These are phyloP conservation scores for Theobroma cacao DNA, from an alignment of 345 rosid species.

Conservation along the genomic window DNA sequence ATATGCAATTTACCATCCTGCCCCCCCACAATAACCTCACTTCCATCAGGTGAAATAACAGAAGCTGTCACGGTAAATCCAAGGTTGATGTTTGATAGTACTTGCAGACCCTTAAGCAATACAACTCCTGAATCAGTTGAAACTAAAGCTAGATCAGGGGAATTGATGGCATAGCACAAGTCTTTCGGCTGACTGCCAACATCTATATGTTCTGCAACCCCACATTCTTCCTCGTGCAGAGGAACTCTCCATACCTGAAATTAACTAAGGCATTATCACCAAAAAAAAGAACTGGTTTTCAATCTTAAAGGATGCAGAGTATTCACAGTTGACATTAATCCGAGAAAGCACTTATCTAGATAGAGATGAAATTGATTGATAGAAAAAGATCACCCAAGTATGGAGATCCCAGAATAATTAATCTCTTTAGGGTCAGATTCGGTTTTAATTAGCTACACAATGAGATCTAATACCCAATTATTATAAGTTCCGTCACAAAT, in stretches of 20 bases:
- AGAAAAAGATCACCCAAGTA: background rate
- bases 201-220: constrained; percentile 45
- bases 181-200: constrained; percentile 60
- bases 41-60: constrained; percentile 62
- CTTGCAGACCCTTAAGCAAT: constrained; percentile 47
- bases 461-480: background rate
- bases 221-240: constrained; percentile 39
- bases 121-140: constrained; percentile 59
- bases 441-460: background rate
- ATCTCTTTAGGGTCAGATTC: background rate
- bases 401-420: background rate
- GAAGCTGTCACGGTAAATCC: constrained; percentile 61
- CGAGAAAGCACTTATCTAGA: background rate
- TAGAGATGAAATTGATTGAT: background rate
- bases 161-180: constrained; percentile 48
- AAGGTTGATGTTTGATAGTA: constrained; percentile 44
- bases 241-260: constrained; percentile 59
- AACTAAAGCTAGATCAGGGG: constrained; percentile 41
- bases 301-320: background rate
- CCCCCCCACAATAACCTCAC: constrained; percentile 68
- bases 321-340: background rate
- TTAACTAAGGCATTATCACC: background rate
- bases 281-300: background rate
- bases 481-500: background rate
- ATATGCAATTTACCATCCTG: constrained; percentile 72